Conservation (phyloP, 345 rosid species). For the Salix dunnii region DNA sequence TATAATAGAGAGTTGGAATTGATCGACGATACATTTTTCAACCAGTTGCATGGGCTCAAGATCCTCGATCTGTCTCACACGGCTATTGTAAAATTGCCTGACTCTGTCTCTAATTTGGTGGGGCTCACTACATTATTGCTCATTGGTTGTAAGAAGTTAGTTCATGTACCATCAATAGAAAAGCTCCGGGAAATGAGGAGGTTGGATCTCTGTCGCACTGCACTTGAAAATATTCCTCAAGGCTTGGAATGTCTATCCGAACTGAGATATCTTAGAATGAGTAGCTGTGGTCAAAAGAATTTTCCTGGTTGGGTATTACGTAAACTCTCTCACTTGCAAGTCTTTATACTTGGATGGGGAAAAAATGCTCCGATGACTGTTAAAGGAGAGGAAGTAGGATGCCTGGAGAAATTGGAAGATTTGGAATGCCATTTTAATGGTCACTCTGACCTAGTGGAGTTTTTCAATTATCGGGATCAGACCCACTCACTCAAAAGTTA, state of each 20-base stretch:
- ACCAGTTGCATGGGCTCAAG: too few relatives aligned
- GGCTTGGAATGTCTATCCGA: slow-evolving; percentile 20
- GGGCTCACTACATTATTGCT: slow-evolving; percentile 18
- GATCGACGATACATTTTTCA: too few relatives aligned
- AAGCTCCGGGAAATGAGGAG: slow-evolving; percentile 7
- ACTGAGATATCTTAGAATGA: slow-evolving; percentile 16
- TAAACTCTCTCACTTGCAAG: slow-evolving; percentile 3
- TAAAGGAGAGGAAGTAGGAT: slow-evolving; percentile 7
- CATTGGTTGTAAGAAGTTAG: neutral
- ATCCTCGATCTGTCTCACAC: too few relatives aligned
- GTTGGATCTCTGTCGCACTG: slow-evolving; percentile 2
- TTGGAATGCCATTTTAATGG: neutral
- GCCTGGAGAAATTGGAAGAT: neutral
- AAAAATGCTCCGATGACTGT: neutral
- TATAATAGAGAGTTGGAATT: too few relatives aligned
- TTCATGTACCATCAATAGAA: slow-evolving; percentile 15
- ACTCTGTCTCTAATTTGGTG: too few relatives aligned
- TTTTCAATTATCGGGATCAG: neutral
- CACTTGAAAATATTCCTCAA: slow-evolving; percentile 5
- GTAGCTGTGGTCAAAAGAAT: neutral
- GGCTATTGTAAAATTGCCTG: too few relatives aligned
- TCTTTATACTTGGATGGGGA: neutral
- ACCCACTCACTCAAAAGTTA: too few relatives aligned
- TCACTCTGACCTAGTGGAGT: neutral
- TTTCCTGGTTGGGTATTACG: neutral